Base-by-base conservation (phyloP, 1,284 basidiomycete species). In the Ustilago tritici region DNA sequence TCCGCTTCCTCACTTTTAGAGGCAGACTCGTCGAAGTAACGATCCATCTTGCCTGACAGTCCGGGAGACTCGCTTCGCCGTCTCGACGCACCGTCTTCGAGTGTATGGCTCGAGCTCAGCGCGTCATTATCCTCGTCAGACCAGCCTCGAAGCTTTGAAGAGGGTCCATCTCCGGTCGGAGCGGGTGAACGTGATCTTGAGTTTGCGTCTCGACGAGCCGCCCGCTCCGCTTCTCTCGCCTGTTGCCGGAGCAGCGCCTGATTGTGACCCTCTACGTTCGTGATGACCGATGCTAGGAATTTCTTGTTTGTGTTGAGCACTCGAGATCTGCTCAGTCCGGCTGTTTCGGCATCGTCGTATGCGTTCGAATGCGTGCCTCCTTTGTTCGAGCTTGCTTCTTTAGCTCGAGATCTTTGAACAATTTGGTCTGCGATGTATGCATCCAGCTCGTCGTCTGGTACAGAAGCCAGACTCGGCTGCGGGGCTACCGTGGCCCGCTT, bases 181-280 rank as follows among this genome's bases (percentile, higher is more conserved):
- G 34, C 46, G 15, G 35, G 19, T 8, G 14, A 32, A 15, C 41
- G 49, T 56, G 35, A 1, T 1, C 59, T 49, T 56, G 55, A 11
- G n/a, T 52, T 15, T 43, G n/a, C 6, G 43, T 34, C 28, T 19
- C 7, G n/a, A 11, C 47, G 56, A 1, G 47, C 38, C 7, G 15
- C 32, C 6, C 34, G 17, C 9, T 56, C 63, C 4, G 53, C 61
- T 41, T 69, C 50, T 34, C 35, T 41, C 32, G 41, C 57, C 56
- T 76, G 78, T 59, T 61, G 68, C 12, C 72, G 63, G 11, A 72
- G 38, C 23, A 81, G 40, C 5, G 58, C 62, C 23, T 66, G 52
- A 59, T 84, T 84, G 54, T 84, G 82, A 5, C 80, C 70, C 36
- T 84, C 75, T 11, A 80, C 82, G 50, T 78, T 76, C 0, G 67